Evolutionary conservation across 352 stramenopile species (phyloP).

Genomic region (Blastocystis sp.): DNA sequence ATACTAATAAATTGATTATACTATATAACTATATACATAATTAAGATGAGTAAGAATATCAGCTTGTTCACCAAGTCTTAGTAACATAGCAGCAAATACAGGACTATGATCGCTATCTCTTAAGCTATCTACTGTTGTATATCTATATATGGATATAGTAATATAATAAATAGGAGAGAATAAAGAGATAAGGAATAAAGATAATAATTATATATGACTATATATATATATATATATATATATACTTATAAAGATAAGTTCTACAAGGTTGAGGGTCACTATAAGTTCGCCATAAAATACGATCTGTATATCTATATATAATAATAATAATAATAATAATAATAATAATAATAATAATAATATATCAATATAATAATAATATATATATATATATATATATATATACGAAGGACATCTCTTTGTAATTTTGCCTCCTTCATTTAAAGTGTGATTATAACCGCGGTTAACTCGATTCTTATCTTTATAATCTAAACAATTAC

Average conservation of each 20-base stretch:
- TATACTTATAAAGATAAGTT: conserved; percentile 18
- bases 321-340: background rate
- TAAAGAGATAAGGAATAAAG: too few relatives aligned
- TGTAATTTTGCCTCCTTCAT: conserved; percentile 16
- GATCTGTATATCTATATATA: conserved; percentile 25
- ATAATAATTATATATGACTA: too few relatives aligned
- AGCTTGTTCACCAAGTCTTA: conserved; percentile 16
- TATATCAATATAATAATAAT: too few relatives aligned
- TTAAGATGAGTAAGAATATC: conserved; percentile 2
- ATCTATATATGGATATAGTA: background rate
- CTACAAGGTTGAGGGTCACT: background rate
- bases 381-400: too few relatives aligned
- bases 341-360: too few relatives aligned
- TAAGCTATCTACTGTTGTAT: conserved; percentile 2
- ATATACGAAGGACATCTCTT: conserved; percentile 14
- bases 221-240: too few relatives aligned
- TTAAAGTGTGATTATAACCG: conserved; percentile 21
- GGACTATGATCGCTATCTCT: conserved; percentile 21
- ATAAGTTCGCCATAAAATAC: conserved; percentile 23
- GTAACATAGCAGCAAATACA: conserved; percentile 19
- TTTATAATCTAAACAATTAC: conserved; percentile 6
- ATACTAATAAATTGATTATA: conserved; percentile 9
- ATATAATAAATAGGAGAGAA: too few relatives aligned
- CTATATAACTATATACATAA: conserved; percentile 9
- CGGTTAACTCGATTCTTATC: background rate